Percentiles rank a stretch among this genome's conserved stretches.
Evolutionary conservation across 1,284 basidiomycete genomes (phyloP).

Genomic region (Stygiomarasmius scandens): DNA sequence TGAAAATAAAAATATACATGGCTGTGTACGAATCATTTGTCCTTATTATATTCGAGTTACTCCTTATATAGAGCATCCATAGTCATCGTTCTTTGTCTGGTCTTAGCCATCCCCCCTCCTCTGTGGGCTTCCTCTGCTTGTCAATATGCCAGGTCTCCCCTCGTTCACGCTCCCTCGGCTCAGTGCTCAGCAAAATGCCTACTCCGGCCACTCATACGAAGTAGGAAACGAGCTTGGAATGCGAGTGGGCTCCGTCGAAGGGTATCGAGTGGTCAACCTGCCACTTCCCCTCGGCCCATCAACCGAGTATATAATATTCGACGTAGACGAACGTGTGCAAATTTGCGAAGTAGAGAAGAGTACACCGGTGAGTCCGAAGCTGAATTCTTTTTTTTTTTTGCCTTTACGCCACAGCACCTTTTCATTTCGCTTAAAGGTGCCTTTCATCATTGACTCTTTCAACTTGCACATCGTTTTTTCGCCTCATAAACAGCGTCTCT

Average conservation of each 20-base stretch:
- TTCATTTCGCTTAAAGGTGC: background rate
- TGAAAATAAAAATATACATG: background rate
- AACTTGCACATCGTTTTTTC: too few species aligned
- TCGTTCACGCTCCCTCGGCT: background rate
- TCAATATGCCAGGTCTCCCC: background rate
- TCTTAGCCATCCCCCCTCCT: background rate
- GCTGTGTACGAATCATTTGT: background rate
- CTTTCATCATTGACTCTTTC: too few species aligned
- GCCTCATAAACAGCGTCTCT: too few species aligned
- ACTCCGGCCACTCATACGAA: background rate
- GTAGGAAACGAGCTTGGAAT: background rate
- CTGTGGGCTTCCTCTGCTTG: background rate
- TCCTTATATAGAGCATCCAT: too few species aligned
- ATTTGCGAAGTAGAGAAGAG: background rate
- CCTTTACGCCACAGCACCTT: background rate
- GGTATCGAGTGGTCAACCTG: background rate
- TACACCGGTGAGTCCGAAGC: background rate
- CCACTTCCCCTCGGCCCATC: background rate
- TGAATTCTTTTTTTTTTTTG: background rate
- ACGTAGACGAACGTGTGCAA: background rate
- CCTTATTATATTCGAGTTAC: too few species aligned
- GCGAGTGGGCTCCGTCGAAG: background rate
- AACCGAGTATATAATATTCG: background rate
- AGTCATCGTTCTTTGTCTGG: background rate
- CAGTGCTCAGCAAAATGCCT: background rate